Base-by-base conservation (phyloP, 2,329 filamentous ascomycete species). In the Hirsutella thompsonii region DNA sequence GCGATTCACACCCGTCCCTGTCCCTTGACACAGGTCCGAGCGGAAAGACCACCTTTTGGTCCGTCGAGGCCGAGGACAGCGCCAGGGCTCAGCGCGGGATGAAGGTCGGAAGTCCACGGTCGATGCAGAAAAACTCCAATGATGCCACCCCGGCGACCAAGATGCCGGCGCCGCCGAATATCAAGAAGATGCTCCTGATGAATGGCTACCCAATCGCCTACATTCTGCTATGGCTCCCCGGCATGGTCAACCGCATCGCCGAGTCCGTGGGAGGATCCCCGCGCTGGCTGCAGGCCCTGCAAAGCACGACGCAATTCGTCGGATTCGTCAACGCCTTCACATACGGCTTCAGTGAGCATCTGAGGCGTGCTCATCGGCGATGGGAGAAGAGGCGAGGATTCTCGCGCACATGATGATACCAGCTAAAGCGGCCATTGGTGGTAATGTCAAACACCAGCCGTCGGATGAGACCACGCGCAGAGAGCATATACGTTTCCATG, bases 181-280 rank as follows among this genome's bases (percentile, higher is more conserved):
- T 59, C 21, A 52, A 52, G 37, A 54, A 53, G 37, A 55, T 62
- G 45, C 50, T 63, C 18, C 46, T 62, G 8, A 48, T 63, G 38
- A 61, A 62, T 40, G 60, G 56, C 2, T 63, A 63, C 38, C 60
- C 60, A 1, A 55, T 60, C 36, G 52, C 52, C 30, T 62, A 60
- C 47, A 54, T 63, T 35, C 37, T 62, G 5, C 53, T 63, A n/a
- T 63, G 56, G 59, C 52, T 63, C 6, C 61, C 60, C 0, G 61
- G 60, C 5, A 54, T 64, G 40, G 43, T 49, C 29, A 64, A 62
- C 48, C 53, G 57, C 21, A 39, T 57, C 33, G 50, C 49, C 33
- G 58, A 59, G 46, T 49, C 52, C 13, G 10, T 26, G 2, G 57
- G 48, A 13, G 40, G 40, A 0, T 53, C 46, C 18, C 42, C 41